A percentile compares a stretch with the other conserved stretches of the same genome.
Evolutionary conservation across 768 basidiomycete genomes (phyloP).

Genomic region (Auricularia heimuer): DNA sequence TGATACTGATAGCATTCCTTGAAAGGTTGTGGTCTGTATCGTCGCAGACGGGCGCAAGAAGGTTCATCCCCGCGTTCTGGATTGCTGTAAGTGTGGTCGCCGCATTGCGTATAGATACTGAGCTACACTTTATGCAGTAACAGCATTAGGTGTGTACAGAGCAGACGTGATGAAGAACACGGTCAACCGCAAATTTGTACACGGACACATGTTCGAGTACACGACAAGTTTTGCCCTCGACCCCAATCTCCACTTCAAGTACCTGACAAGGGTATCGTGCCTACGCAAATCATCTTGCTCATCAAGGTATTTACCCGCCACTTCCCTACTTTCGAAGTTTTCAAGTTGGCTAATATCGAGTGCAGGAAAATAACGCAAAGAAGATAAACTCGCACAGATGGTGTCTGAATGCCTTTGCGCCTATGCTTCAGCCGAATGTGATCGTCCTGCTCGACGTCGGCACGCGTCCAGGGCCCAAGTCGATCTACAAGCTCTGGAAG

Average conservation of each 20-base stretch:
- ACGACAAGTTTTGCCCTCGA: slow-evolving; percentile 74
- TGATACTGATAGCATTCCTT: background rate
- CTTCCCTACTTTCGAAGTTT: slow-evolving; percentile 25
- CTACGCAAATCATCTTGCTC: slow-evolving; percentile 81
- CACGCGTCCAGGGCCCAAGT: slow-evolving; percentile 79
- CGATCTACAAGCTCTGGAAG: slow-evolving; percentile 93
- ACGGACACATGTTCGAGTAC: slow-evolving; percentile 76
- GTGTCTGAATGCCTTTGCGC: slow-evolving; percentile 93
- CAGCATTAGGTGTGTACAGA: slow-evolving; percentile 90
- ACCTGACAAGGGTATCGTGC: slow-evolving; percentile 87
- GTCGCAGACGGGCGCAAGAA: slow-evolving; percentile 77
- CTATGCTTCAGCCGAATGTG: slow-evolving; percentile 79
- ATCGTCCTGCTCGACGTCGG: slow-evolving; percentile 92
- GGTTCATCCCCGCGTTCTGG: slow-evolving; percentile 70
- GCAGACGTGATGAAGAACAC: slow-evolving; percentile 44
- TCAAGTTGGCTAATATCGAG: slow-evolving; percentile 11
- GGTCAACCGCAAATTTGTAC: slow-evolving; percentile 64
- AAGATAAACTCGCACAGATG: slow-evolving; percentile 96
- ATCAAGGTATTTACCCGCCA: slow-evolving; percentile 10
- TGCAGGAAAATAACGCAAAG: slow-evolving; percentile 92
- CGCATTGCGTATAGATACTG: background rate
- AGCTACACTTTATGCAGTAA: slow-evolving; percentile 30
- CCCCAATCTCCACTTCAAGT: slow-evolving; percentile 70
- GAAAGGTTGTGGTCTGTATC: slow-evolving; percentile 81
- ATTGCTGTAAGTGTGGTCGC: slow-evolving; percentile 34